Evolutionary conservation across 2,329 filamentous ascomycete species (phyloP), one percentile per base, ranked within the genome.

Genomic region (Acrocalymma vagum): DNA sequence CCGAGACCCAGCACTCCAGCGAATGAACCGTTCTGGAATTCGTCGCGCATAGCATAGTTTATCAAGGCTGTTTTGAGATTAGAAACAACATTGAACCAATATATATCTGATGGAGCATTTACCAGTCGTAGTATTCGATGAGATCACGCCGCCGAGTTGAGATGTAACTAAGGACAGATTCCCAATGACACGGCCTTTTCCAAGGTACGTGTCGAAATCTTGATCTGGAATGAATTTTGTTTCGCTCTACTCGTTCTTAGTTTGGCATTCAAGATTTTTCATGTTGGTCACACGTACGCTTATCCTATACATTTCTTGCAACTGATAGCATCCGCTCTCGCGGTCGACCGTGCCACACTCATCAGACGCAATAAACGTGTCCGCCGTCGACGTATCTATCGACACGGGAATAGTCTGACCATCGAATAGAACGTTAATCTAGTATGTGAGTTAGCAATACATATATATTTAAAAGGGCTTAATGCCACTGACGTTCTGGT

Each of bases 11-110:
- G 16, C 9, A 35, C 8, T n/a, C 32, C 32, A 6, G 32, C 26
- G 22, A 35, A 35, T 5, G 32, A 35, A 8, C 32, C 32, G 9
- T 26, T 26, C 22, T 35, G 32, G 15, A 35, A 35, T 10, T 26
- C 13, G 22, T 26, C 22, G 9, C n/a, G 11, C 13, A 24, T 26
- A 17, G 32, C 32, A 24, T 26, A 13, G 22, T 35, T 26, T 4
- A 35, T 16, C 14, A 35, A 17, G 17, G 21, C 32, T 35, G n/a
- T n/a, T n/a, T n/a, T n/a, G n/a, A n/a, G n/a, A n/a, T n/a, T n/a
- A n/a, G n/a, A n/a, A n/a, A n/a, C n/a, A n/a, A n/a, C n/a, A n/a
- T n/a, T n/a, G n/a, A n/a, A n/a, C n/a, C n/a, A n/a, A n/a, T n/a
- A n/a, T n/a, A n/a, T n/a, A n/a, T n/a, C n/a, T n/a, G n/a, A n/a